These are phyloP conservation scores for Trichodelitschia bisporula DNA, from an alignment of 495 filamentous ascomycete species.

Conservation along the genomic window DNA sequence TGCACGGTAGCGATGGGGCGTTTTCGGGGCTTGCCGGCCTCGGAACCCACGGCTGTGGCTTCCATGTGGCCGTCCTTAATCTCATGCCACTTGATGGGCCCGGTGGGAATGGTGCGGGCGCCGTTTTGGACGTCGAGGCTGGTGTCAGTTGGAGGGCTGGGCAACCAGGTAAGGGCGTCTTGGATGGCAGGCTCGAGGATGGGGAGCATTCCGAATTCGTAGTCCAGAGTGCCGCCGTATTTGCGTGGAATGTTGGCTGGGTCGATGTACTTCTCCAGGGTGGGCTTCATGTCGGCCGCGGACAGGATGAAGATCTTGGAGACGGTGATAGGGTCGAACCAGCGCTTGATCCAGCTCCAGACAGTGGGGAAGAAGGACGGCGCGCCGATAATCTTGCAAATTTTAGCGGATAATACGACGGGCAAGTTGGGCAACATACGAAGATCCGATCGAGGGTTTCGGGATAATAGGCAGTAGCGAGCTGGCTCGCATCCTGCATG, in stretches of 20 bases:
- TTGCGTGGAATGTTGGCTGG: slow-evolving; percentile 51
- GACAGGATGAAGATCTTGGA: slow-evolving; percentile 81
- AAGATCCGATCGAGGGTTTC: slow-evolving; percentile 77
- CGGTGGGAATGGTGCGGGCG: slow-evolving; percentile 12
- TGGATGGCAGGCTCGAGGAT: slow-evolving; percentile 32
- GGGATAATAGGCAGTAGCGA: slow-evolving; percentile 82
- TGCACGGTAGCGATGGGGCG: slow-evolving; percentile 9
- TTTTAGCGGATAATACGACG: not conserved
- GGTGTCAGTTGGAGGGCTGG: too few relatives aligned
- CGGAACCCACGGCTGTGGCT: slow-evolving; percentile 14
- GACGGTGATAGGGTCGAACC: slow-evolving; percentile 84
- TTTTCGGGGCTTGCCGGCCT: slow-evolving; percentile 10
- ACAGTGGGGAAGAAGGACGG: slow-evolving; percentile 82
- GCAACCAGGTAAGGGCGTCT: slow-evolving; percentile 14
- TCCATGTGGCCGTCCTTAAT: slow-evolving; percentile 11
- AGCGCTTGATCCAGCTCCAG: slow-evolving; percentile 86
- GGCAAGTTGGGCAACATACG: slow-evolving; percentile 20
- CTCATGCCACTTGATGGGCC: slow-evolving; percentile 16
- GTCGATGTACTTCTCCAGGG: slow-evolving; percentile 61
- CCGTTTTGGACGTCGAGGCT: slow-evolving; percentile 6
- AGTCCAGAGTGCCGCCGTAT: slow-evolving; percentile 68
- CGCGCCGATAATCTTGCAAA: slow-evolving; percentile 66
- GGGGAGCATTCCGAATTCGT: slow-evolving; percentile 48
- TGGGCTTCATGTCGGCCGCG: slow-evolving; percentile 40
- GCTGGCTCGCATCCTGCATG: slow-evolving; percentile 68